Base-by-base conservation (phyloP, 306 rosid species). In the Casuarina cunninghamiana region DNA sequence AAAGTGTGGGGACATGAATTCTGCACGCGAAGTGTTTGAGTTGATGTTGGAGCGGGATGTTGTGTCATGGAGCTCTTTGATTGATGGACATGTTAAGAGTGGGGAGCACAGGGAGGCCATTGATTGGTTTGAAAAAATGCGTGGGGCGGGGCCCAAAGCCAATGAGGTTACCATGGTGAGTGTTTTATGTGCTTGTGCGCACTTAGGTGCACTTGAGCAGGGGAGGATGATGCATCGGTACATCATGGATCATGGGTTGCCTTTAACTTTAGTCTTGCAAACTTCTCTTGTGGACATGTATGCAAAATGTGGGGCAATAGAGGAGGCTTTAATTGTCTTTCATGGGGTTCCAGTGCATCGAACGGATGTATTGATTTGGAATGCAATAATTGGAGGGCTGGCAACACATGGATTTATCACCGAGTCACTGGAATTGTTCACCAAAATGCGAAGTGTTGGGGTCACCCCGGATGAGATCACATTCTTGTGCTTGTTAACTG, bases 211-310 rank as follows among this genome's bases (percentile, higher is more conserved):
- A 49, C 88, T 93, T 68, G 93, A 90, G 73, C 84, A 80, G 77
- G 94, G 94, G 17, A 86, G 74, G 83, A 53, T 49, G 81, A 86
- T 86, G 87, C 92, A 89, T 81, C 50, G 42, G 66, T 86, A 88
- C 75, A 70, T 87, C 69, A 71, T 77, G 21, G 89, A 90, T 75
- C 80, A 85, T 53, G 70, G 78, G 80, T 80, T 90, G 81, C 91
- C 86, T 16, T 32, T 82, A 38, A 90, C 91, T 37, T n/a, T 90
- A 80, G 87, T 79, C 65, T 80, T 90, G 83, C 91, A 54, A 37
- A 93, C 97, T 46, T 90, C 97, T 58, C 87, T 93, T 4, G 91
- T 93, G 74, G 96, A 93, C 83, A 93, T 90, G 97, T 90, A 93
- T 83, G 91, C 93, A 69, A 93, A 93, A 82, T 93, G 96, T 73